Evolutionary conservation across 108 stramenopile species (phyloP).

Genomic region (Fistulifera pelliculosa): DNA sequence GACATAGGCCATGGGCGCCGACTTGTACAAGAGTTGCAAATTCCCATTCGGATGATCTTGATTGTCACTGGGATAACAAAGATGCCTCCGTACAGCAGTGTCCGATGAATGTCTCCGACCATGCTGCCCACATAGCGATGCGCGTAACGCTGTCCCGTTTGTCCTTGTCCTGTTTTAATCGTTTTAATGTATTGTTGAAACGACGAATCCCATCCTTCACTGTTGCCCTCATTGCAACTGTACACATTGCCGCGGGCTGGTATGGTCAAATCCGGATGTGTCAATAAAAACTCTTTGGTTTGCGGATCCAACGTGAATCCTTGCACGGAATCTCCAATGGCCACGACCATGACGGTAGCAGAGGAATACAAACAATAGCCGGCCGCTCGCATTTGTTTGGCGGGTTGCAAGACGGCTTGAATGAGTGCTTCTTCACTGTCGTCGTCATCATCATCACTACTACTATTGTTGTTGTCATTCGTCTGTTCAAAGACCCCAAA

Average conservation of each 20-base stretch:
- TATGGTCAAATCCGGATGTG: conserved; percentile 78
- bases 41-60: conserved; percentile 74
- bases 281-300: conserved; percentile 94
- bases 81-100: conserved; percentile 94
- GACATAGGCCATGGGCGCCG: conserved; percentile 92
- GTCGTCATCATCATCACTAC: conserved; percentile 10
- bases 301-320: conserved; percentile 97
- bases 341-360: conserved; percentile 92
- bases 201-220: conserved; percentile 71
- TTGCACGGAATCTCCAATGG: conserved; percentile 78
- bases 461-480: not conserved
- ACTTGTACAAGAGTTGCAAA: conserved; percentile 80
- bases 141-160: conserved; percentile 55
- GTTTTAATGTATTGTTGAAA: conserved; percentile 70
- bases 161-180: conserved; percentile 71
- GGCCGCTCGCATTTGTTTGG: conserved; percentile 77
- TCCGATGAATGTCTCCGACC: conserved; percentile 98
- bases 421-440: conserved; percentile 17
- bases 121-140: conserved; percentile 96
- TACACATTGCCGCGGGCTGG: conserved; percentile 88
- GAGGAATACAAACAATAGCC: conserved; percentile 96
- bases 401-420: conserved; percentile 70
- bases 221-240: conserved; percentile 95
- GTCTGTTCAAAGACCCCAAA: conserved; percentile 85
- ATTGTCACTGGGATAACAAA: conserved; percentile 87